Base-by-base conservation (phyloP, 371 early-diverging fungal genomes). In the Mucor indicus region DNA sequence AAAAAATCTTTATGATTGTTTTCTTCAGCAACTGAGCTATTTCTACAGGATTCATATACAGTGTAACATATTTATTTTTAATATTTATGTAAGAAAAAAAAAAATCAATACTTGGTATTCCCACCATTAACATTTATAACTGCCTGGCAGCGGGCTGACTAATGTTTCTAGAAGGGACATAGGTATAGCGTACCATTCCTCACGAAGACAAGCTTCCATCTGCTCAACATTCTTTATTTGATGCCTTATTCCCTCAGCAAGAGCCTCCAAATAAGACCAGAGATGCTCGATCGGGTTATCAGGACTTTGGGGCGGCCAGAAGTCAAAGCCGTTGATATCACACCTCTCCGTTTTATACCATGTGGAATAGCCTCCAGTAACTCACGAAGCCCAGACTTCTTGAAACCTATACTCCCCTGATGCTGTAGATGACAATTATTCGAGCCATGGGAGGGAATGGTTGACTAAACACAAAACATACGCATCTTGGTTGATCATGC, bases 271-370 rank as follows among this genome's bases (percentile, higher is more conserved):
- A 35, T 12, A 17, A 4, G 2, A 2, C 58, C 52, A 51, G 6
- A 57, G n/a, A 15, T 57, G 38, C 40, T 57, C 58, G 22, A 52
- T 57, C 0, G 48, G 44, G 10, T 47, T 57, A 35, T 57, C 52
- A n/a, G 58, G 52, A n/a, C 48, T 48, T 47, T 51, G 58, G 1
- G 52, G 38, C 4, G 48, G 38, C 44, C 58, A 48, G 41, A 21
- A 49, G 15, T 54, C 43, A 53, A 45, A 55, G 1, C 40, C 27
- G 9, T 22, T 44, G 10, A 37, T 44, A 6, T 20, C 10, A 20
- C 22, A 19, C n/a, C n/a, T n/a, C 0, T 12, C 16, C 22, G 27
- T n/a, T 10, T 50, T 50, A 35, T 37, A 50, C 46, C 37, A 30
- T 19, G 5, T 46, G 0, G 57, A 40, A 25, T 56, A 45, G n/a